These are phyloP conservation scores for Lignosus rhinocerotis DNA, from an alignment of 1,284 basidiomycete genomes.

Conservation along the genomic window DNA sequence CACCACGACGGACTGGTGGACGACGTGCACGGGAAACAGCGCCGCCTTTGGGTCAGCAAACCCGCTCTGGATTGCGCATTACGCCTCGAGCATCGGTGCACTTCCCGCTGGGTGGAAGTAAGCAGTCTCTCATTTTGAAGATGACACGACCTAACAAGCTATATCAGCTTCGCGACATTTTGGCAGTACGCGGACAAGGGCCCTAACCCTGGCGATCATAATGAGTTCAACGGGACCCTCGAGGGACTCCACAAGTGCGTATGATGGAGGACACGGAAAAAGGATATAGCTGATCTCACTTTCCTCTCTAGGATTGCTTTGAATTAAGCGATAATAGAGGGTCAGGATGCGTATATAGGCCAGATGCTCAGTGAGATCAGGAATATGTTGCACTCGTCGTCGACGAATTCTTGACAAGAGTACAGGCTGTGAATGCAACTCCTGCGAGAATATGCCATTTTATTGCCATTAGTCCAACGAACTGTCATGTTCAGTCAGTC, in stretches of 20 bases:
- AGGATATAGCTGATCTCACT: no score
- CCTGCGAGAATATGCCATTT: no score
- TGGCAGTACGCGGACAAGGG: constrained; percentile 63
- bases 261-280: background rate
- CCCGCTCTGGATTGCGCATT: constrained; percentile 63
- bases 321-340: no score
- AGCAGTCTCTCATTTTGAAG: constrained; percentile 8
- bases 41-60: constrained; percentile 48
- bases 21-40: constrained; percentile 60
- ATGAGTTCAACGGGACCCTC: constrained; percentile 51
- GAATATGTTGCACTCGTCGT: no score
- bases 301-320: no score
- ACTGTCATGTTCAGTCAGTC: no score
- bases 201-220: constrained; percentile 55
- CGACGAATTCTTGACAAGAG: no score
- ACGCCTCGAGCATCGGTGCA: constrained; percentile 46
- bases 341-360: no score
- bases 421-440: no score
- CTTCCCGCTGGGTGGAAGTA: constrained; percentile 57
- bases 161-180: constrained; percentile 50
- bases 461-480: no score
- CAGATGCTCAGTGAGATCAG: no score
- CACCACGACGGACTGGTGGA: constrained; percentile 70
- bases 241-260: constrained; percentile 35
- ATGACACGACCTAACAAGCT: background rate